A percentile compares a stretch with the other conserved stretches of the same genome.
Conservation (phyloP, 148 eudicot genomes). For the Hydrangea macrophylla region DNA sequence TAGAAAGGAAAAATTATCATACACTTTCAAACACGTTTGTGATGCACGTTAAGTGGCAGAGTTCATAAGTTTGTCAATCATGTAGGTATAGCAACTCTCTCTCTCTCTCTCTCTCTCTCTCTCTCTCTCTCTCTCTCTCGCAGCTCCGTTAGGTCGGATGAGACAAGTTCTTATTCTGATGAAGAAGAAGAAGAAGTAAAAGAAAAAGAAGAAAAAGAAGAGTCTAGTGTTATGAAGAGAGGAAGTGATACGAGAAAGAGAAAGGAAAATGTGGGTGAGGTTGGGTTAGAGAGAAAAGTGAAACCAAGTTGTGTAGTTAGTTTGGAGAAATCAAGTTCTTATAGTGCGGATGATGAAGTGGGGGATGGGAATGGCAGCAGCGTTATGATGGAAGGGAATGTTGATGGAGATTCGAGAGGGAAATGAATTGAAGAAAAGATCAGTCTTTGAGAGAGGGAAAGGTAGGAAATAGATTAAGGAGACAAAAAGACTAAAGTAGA, state of each 20-base stretch:
- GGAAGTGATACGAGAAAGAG: background rate
- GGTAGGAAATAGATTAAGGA: too few species aligned
- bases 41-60: too few species aligned
- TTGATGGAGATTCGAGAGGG: background rate
- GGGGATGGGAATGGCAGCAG: background rate
- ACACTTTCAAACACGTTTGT: too few species aligned
- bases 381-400: background rate
- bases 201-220: too few species aligned
- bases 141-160: background rate
- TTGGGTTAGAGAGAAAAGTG: background rate
- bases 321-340: background rate
- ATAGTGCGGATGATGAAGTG: conserved; percentile 4
- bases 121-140: too few species aligned
- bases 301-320: background rate
- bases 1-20: too few species aligned
- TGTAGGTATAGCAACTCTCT: too few species aligned
- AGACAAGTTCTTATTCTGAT: background rate
- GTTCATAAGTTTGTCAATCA: too few species aligned
- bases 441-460: too few species aligned
- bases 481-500: too few species aligned
- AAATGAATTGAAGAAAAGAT: background rate
- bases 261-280: conserved; percentile 1
- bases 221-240: background rate
- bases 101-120: too few species aligned
- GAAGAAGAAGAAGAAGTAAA: background rate